Evolutionary conservation across 148 eudicot species (phyloP).

Genomic region (Rhododendron kiyosumense): DNA sequence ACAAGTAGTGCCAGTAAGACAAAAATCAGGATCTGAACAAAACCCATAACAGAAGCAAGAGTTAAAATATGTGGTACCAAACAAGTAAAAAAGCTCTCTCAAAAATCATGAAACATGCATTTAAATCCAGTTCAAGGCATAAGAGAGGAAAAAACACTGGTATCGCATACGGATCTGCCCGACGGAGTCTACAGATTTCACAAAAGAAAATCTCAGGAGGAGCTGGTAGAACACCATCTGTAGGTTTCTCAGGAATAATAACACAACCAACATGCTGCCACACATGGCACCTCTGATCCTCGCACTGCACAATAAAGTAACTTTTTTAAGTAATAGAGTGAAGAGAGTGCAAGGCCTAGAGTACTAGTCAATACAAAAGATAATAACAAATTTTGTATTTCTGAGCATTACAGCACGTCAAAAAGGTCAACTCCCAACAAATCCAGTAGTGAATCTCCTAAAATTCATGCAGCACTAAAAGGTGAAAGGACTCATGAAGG

Average conservation of each 20-base stretch:
- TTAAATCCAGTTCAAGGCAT: background rate
- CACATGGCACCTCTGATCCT: constrained; percentile 55
- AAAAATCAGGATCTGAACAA: background rate
- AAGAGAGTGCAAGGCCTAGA: background rate
- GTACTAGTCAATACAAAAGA: background rate
- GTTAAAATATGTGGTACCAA: background rate
- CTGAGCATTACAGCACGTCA: background rate
- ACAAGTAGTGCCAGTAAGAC: background rate
- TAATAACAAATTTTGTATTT: background rate
- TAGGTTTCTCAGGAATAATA: constrained; percentile 59
- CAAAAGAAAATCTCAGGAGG: constrained; percentile 50
- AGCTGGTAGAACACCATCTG: constrained; percentile 42
- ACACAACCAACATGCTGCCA: constrained; percentile 72
- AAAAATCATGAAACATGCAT: background rate
- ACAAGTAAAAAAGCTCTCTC: background rate
- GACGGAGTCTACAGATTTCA: constrained; percentile 64
- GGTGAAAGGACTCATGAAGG: background rate
- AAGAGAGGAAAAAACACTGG: background rate
- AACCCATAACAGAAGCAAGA: background rate
- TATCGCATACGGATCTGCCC: constrained; percentile 72
- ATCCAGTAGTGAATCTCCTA: background rate
- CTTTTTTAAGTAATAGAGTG: background rate
- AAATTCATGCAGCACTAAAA: background rate
- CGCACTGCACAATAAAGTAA: constrained; percentile 47
- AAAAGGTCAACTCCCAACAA: background rate